Base-by-base conservation (phyloP, 169 alveolate species). In the Amoebophrya sp. region DNA sequence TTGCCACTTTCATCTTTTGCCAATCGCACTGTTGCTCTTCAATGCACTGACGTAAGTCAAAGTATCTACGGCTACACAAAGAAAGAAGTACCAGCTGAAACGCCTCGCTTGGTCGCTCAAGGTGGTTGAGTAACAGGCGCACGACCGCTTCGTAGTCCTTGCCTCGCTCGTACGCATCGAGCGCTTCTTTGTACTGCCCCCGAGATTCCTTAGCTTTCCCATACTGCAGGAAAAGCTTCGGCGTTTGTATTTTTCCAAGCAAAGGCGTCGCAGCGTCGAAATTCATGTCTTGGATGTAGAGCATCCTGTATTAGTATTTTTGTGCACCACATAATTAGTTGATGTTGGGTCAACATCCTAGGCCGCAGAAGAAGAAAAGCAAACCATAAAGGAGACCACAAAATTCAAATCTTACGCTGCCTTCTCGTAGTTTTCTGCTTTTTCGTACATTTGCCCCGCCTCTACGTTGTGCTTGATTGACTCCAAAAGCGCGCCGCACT, bases 151-250 rank as follows among this genome's bases (percentile, higher is more conserved):
- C 98, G 94, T 94, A 95, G 40, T 96, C 97, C 40, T 95, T 93
- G 0, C 97, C 98, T 1, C 95, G 93, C 89, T 95, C 97, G 92
- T 96, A 97, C 3, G 96, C 97, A 77, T 94, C 93, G 92, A 95
- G 98, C 0, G 98, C 98, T 89, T 97, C 98, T 92, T 93, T 93
- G 89, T 91, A 95, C 29, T 93, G 92, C 38, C 95, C 95, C 91
- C 96, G 97, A n/a, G 95, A 93, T 40, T 97, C 99, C 92, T 96
- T 96, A 90, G 97, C 97, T 93, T 97, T 96, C 66, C 98, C 99
- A 66, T 95, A 95, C 93, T 94, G 96, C 40, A 95, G 94, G 47
- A 95, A 94, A 83, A 97, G 95, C 92, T 95, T 95, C 29, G 98
- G 98, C 12, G 98, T 95, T 77, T 93, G 94, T 23, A 97, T 96